These are phyloP conservation scores for Panus rudis DNA, from an alignment of 768 basidiomycete genomes.

Conservation along the genomic window DNA sequence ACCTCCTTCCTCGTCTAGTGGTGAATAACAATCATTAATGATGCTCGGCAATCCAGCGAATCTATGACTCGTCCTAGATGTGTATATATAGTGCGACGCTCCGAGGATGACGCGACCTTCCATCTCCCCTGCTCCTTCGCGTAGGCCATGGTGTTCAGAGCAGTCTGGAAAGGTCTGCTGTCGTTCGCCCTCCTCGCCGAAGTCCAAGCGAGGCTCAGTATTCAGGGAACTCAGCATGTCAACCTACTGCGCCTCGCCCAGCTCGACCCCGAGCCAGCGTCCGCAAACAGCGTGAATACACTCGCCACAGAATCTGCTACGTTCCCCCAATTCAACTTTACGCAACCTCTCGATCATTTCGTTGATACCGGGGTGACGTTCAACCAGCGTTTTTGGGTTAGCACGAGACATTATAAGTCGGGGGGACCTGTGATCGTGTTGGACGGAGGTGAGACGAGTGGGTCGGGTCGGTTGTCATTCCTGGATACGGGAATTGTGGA, in stretches of 20 bases:
- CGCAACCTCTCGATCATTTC: constrained; percentile 84
- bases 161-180: too few relatives aligned
- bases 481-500: constrained; percentile 61
- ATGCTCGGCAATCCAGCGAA: too few relatives aligned
- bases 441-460: constrained; percentile 86
- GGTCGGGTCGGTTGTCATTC: constrained; percentile 45
- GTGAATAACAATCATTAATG: too few relatives aligned
- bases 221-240: constrained; percentile 1
- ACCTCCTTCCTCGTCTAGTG: too few relatives aligned
- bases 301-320: constrained; percentile 19
- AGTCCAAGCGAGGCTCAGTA: too few relatives aligned
- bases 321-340: constrained; percentile 62
- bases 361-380: constrained; percentile 56
- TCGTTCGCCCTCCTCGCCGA: too few relatives aligned
- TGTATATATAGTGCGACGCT: too few relatives aligned
- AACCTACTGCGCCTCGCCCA: constrained; percentile 5
- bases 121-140: too few relatives aligned
- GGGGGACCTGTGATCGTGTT: constrained; percentile 75
- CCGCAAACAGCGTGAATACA: neutral
- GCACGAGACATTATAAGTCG: constrained; percentile 59
- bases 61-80: too few relatives aligned
- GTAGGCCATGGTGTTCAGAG: too few relatives aligned
- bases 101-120: too few relatives aligned
- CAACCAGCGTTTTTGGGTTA: constrained; percentile 87
- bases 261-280: neutral